These are phyloP conservation scores for Xylaria palmicola DNA, from an alignment of 495 filamentous ascomycete species.

Conservation along the genomic window DNA sequence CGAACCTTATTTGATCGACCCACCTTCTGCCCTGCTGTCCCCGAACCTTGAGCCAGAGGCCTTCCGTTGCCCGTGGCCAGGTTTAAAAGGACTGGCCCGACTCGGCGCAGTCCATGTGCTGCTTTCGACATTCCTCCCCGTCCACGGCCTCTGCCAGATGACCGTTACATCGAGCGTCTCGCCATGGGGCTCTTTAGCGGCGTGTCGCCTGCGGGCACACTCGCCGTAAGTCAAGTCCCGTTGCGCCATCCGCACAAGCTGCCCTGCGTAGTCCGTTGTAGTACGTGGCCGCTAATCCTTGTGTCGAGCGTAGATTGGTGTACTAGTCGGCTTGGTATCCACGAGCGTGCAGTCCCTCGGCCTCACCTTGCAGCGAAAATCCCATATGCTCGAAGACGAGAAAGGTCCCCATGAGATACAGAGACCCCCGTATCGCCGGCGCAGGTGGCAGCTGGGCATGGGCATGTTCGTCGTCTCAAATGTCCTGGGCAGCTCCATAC, in stretches of 20 bases:
- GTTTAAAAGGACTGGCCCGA: background rate
- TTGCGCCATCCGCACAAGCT: too few species aligned
- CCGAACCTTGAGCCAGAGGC: background rate
- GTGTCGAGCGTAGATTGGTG: slow-evolving; percentile 64
- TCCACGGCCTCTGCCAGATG: slow-evolving; percentile 26
- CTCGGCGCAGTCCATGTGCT: slow-evolving; percentile 23
- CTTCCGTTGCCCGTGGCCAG: too few species aligned
- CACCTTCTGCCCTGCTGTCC: background rate
- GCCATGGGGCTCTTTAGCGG: slow-evolving; percentile 75
- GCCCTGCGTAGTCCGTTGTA: too few species aligned
- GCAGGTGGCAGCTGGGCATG: slow-evolving; percentile 98
- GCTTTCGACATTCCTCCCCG: slow-evolving; percentile 18
- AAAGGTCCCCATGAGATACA: slow-evolving; percentile 75
- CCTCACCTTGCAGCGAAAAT: slow-evolving; percentile 97
- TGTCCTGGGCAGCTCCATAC: slow-evolving; percentile 89
- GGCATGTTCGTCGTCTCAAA: slow-evolving; percentile 95
- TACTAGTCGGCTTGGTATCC: slow-evolving; percentile 87
- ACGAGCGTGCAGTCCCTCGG: slow-evolving; percentile 93
- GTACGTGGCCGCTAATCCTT: slow-evolving; percentile 13
- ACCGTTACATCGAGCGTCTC: slow-evolving; percentile 20
- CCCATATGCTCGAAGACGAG: slow-evolving; percentile 95
- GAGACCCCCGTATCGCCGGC: slow-evolving; percentile 82
- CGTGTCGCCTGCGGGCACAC: slow-evolving; percentile 81
- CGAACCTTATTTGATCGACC: background rate
- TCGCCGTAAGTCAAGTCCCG: slow-evolving; percentile 65